Conservation (phyloP, 495 filamentous ascomycete genomes). For the Penicillium ochrochloron region DNA sequence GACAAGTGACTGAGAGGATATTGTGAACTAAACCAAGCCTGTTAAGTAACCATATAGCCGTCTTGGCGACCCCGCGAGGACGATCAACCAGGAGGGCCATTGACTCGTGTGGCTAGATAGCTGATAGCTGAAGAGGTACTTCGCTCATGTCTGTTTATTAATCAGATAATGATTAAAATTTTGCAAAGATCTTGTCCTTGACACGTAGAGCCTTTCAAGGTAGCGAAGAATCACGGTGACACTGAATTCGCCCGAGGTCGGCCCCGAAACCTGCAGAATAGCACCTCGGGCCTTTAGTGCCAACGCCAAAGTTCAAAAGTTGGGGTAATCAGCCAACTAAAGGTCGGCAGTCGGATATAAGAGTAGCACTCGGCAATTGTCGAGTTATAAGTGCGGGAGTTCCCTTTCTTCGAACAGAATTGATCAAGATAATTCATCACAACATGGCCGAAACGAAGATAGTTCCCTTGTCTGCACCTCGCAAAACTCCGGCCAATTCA, state of each 20-base stretch:
- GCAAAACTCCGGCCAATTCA: not conserved
- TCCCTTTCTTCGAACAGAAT: not conserved
- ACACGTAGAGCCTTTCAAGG: not conserved
- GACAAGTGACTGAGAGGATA: slow-evolving; percentile 30
- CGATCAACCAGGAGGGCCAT: not conserved
- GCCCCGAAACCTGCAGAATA: not conserved
- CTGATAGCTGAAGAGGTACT: not conserved
- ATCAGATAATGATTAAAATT: not conserved
- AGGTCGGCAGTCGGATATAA: slow-evolving; percentile 1
- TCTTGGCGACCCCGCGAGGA: slow-evolving; percentile 3
- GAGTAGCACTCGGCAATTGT: not conserved
- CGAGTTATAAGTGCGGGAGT: not conserved
- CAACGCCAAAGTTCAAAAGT: not conserved
- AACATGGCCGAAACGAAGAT: slow-evolving; percentile 2
- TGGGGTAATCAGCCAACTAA: not conserved
- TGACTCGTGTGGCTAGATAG: not conserved
- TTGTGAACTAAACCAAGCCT: not conserved
- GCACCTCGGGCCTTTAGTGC: not conserved
- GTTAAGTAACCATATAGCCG: slow-evolving; percentile 5
- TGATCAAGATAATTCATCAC: not conserved
- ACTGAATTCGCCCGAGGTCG: not conserved
- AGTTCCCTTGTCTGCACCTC: not conserved
- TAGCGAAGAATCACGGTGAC: not conserved
- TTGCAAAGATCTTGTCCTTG: not conserved
- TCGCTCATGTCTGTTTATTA: too few species aligned